Evolutionary conservation across 768 basidiomycete genomes (phyloP), one percentile per base, ranked within the genome.

Genomic region (Tubosaeta sp.): DNA sequence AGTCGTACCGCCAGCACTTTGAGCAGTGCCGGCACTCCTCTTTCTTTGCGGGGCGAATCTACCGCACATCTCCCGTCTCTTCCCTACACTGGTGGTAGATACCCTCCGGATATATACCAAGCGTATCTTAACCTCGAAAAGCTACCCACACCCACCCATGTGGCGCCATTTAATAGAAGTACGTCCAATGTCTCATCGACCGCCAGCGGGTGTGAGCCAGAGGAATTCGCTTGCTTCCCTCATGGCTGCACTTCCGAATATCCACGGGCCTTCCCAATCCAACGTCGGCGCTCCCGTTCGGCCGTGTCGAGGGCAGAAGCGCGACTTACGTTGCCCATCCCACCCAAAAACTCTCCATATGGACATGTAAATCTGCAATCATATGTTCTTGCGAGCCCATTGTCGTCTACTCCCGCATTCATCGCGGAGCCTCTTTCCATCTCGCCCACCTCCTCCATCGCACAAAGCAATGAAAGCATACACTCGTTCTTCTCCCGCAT

Each of bases 1-100:
- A 78, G 74, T 53, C 77, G 84, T 49, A 78, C 80, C 5, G 77
- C 75, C 55, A 72, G 72, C 18, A 68, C 71, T 16, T 66, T 73
- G 43, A 68, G 68, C 31, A 66, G 53, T 35, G 46, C 46, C 9
- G 59, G 56, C 31, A 53, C 66, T 18, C 66, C 68, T 12, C 54
- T 63, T 46, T 62, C 62, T 7, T 70, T 70, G 44, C 59, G 59
- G 21, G 65, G 69, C 38, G 59, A 62, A 48, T 61, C 60, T 31
- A 69, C 53, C 7, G 59, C 69, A 1, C 60, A 66, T 41, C 66
- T 69, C 42, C 70, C 68, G 6, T 48, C 58, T 18, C 57, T 63
- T 44, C 56, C 67, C 35, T 69, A 69, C 36, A 61, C 65, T 3
- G 67, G 67, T 9, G 67, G 67, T 19, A 67, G 44, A 49, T 69